These are phyloP conservation scores for Coemansia sp. DNA, from an alignment of 192 early-diverging fungal species.

Conservation along the genomic window DNA sequence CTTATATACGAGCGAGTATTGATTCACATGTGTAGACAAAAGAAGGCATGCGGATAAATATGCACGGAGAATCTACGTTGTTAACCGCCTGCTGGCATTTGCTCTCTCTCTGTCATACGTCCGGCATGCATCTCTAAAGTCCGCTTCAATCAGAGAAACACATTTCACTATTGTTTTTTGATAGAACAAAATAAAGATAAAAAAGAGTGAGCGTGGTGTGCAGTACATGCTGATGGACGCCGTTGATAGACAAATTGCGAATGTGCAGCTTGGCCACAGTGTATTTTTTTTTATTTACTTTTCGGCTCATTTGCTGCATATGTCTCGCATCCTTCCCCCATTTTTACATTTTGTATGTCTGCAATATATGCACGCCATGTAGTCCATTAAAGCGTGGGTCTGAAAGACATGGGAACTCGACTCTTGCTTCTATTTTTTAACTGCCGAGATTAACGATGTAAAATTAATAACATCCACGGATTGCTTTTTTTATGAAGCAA, in stretches of 20 bases:
- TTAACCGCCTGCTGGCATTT: too few relatives aligned
- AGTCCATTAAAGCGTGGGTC: background rate
- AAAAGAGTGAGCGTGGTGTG: too few relatives aligned
- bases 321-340: background rate
- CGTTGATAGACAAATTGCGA: background rate
- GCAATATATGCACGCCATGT: background rate
- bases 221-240: background rate
- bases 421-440: background rate
- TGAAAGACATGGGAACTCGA: too few relatives aligned
- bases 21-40: too few relatives aligned
- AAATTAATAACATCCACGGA: background rate
- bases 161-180: background rate
- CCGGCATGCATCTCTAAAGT: background rate
- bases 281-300: background rate
- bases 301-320: constrained; percentile 2
- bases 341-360: background rate
- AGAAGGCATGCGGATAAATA: too few relatives aligned
- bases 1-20: too few relatives aligned
- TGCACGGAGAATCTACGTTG: too few relatives aligned
- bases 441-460: background rate
- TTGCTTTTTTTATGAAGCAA: background rate
- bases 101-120: background rate
- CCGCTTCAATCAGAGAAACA: background rate
- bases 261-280: background rate
- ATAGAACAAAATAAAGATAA: background rate